Percentiles rank a stretch among this genome's conserved stretches.
These are phyloP conservation scores for Rosa hybrid DNA, from an alignment of 331 rosid genomes.

Conservation along the genomic window DNA sequence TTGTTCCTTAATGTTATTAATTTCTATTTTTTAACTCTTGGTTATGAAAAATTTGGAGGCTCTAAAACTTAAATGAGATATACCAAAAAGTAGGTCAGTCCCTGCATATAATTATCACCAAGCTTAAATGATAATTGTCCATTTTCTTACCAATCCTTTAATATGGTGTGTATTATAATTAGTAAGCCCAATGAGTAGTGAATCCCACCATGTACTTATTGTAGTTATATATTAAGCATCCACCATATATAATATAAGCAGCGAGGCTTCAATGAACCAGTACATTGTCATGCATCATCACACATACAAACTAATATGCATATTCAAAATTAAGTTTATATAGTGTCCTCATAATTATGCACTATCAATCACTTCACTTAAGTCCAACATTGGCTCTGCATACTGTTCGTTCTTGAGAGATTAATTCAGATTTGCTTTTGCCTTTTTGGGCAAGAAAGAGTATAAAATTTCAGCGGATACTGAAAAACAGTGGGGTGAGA, in stretches of 20 bases:
- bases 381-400: not conserved
- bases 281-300: not conserved
- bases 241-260: not conserved
- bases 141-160: too few relatives aligned
- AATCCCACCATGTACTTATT: not conserved
- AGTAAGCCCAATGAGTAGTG: not conserved
- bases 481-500: not conserved
- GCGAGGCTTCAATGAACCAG: not conserved
- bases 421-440: not conserved
- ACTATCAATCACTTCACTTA: not conserved
- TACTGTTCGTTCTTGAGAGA: not conserved
- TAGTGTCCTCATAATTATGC: conserved; percentile 9
- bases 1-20: too few relatives aligned
- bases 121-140: too few relatives aligned
- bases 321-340: not conserved
- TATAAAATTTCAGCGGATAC: too few relatives aligned
- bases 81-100: too few relatives aligned
- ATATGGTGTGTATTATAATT: too few relatives aligned
- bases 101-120: too few relatives aligned
- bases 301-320: not conserved
- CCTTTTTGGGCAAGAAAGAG: not conserved
- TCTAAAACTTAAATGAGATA: too few relatives aligned
- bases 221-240: not conserved
- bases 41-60: too few relatives aligned
- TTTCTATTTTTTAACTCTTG: too few relatives aligned